Conservation (phyloP, 2,329 filamentous ascomycete genomes). For the Calonectria fujianensis region DNA sequence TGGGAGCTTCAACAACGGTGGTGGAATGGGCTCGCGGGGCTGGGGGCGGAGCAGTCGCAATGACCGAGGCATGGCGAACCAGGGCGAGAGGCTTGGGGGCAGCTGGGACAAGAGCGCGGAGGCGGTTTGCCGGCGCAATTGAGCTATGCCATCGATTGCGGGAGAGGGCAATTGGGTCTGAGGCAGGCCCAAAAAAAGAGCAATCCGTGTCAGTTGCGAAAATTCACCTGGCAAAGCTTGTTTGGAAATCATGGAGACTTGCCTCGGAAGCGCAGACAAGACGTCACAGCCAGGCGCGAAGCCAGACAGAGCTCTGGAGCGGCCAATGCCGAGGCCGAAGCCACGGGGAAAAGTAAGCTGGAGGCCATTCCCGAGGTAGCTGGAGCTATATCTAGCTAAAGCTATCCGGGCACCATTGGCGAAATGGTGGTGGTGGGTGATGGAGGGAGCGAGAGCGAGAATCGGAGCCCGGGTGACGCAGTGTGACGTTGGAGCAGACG, state of each 20-base stretch:
- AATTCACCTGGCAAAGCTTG: neutral
- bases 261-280: constrained; percentile 51
- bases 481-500: constrained; percentile 41
- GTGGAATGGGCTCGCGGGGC: constrained; percentile 63
- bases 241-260: constrained; percentile 32
- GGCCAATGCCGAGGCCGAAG: constrained; percentile 48
- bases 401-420: constrained; percentile 33
- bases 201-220: constrained; percentile 36
- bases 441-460: constrained; percentile 33
- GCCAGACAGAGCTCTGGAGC: constrained; percentile 57
- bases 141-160: constrained; percentile 64
- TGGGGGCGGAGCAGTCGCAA: constrained; percentile 50
- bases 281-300: constrained; percentile 52
- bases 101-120: constrained; percentile 54
- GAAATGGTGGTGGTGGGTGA: constrained; percentile 29
- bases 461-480: constrained; percentile 40
- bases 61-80: constrained; percentile 62
- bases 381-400: constrained; percentile 30
- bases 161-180: constrained; percentile 50
- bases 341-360: constrained; percentile 59
- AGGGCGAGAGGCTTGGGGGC: constrained; percentile 60
- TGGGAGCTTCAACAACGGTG: constrained; percentile 63
- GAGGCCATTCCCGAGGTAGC: constrained; percentile 58
- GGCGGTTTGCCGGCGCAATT: constrained; percentile 52
- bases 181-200: constrained; percentile 25